Percentiles rank a stretch among this genome's conserved stretches.
These are phyloP conservation scores for Ustilago sp. DNA, from an alignment of 1,284 basidiomycete genomes.

Conservation along the genomic window DNA sequence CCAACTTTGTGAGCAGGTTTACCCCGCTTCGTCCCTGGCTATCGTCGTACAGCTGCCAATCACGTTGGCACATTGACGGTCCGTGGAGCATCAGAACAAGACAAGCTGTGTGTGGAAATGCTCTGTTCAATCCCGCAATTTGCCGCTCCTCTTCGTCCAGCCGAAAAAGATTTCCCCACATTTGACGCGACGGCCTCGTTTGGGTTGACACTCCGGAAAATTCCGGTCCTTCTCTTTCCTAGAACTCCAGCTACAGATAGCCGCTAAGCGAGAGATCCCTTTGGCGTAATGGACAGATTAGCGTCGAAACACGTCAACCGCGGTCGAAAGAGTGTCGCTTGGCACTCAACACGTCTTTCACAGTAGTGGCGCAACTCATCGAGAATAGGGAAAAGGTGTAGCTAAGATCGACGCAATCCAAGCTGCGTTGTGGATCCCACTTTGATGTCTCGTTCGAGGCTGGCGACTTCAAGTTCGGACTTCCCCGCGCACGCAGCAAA, in stretches of 20 bases:
- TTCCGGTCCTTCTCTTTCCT: not conserved
- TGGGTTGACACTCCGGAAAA: not conserved
- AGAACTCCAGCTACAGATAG: not conserved
- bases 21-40: not conserved
- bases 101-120: not conserved
- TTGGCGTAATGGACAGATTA: not conserved
- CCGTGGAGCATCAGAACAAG: not conserved
- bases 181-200: not conserved
- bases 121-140: not conserved
- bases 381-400: not conserved
- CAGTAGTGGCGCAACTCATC: not conserved
- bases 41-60: not conserved
- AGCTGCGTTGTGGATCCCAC: not conserved
- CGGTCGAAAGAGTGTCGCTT: constrained; percentile 7
- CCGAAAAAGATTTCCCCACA: not conserved
- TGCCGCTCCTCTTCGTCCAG: not conserved
- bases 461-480: not conserved
- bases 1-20: not conserved
- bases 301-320: not conserved
- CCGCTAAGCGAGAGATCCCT: not conserved
- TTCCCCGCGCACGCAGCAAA: not conserved
- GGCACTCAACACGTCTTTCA: not conserved
- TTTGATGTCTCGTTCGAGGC: not conserved
- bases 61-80: not conserved
- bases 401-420: not conserved